Percentiles rank a stretch among this genome's conserved stretches.
Evolutionary conservation across 2,329 filamentous ascomycete species (phyloP).

Genomic region (Cladorrhinum sp.): DNA sequence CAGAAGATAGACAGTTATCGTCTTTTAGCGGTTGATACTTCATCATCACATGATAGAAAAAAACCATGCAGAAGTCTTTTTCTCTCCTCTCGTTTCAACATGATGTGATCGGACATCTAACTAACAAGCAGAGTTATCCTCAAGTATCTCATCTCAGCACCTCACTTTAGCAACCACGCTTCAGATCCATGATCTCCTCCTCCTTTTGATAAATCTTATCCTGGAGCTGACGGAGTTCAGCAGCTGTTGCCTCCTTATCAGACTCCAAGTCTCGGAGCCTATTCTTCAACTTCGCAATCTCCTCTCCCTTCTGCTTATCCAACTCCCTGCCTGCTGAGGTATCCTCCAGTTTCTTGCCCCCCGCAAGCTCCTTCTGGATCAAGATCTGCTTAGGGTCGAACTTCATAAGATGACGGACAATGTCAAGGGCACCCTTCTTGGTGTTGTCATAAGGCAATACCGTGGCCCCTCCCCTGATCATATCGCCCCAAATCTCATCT

Average conservation of each 20-base stretch:
- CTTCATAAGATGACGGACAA: background rate
- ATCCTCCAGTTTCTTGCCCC: background rate
- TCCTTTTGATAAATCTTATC: background rate
- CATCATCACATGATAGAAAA: too few species aligned
- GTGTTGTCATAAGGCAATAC: background rate
- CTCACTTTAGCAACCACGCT: slow-evolving; percentile 36
- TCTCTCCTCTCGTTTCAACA: too few species aligned
- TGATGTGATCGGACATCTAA: too few species aligned
- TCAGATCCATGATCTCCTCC: background rate
- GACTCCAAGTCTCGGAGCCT: background rate
- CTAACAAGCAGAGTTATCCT: too few species aligned
- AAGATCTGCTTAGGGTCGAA: background rate
- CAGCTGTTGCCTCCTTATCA: background rate
- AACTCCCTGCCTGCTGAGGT: background rate
- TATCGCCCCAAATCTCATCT: background rate
- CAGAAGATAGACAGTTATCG: too few species aligned
- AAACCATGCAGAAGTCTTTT: too few species aligned
- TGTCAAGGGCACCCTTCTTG: background rate
- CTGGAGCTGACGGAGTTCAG: background rate
- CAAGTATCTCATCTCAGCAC: too few species aligned
- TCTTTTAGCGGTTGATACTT: too few species aligned
- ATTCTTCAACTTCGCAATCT: background rate
- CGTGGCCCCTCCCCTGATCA: background rate
- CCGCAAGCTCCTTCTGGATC: background rate
- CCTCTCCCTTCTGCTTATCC: background rate